These are phyloP conservation scores for Coniophora puteana DNA, from an alignment of 1,284 basidiomycete species.

Conservation along the genomic window DNA sequence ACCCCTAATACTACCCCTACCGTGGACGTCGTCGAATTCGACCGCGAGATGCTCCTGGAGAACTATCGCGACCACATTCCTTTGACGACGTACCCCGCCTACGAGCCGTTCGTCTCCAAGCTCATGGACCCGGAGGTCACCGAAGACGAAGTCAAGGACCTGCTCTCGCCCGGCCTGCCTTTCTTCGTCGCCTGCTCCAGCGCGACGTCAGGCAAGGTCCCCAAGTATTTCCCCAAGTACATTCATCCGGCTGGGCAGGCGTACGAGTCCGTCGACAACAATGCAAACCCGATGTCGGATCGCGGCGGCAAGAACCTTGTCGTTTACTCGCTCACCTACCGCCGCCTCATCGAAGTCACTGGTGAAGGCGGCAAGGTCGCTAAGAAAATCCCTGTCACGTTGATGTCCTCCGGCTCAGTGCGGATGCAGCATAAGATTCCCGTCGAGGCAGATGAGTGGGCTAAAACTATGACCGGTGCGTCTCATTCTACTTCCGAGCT, in stretches of 20 bases:
- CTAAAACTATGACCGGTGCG: slow-evolving; percentile 12
- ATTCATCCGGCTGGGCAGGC: slow-evolving; percentile 1
- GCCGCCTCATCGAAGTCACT: slow-evolving; percentile 8
- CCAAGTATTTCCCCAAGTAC: slow-evolving; percentile 20
- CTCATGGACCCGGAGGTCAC: slow-evolving; percentile 2
- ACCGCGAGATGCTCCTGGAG: slow-evolving; percentile 7
- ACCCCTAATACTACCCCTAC: neutral
- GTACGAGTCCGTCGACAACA: neutral
- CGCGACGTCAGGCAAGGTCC: slow-evolving; percentile 14
- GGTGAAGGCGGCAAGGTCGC: slow-evolving; percentile 4
- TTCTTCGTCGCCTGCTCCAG: slow-evolving; percentile 18
- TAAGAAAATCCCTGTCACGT: slow-evolving; percentile 9
- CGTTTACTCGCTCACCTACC: slow-evolving; percentile 15
- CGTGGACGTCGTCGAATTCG: neutral
- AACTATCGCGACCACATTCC: slow-evolving; percentile 14
- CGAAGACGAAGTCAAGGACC: slow-evolving; percentile 16
- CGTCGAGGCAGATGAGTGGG: slow-evolving; percentile 12
- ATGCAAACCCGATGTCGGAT: slow-evolving; percentile 4
- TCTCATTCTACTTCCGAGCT: neutral
- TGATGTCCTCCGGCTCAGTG: slow-evolving; percentile 14
- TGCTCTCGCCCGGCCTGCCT: slow-evolving; percentile 22
- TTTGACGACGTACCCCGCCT: slow-evolving; percentile 16
- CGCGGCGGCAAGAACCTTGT: slow-evolving; percentile 15
- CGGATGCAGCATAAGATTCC: slow-evolving; percentile 15
- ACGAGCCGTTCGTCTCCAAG: slow-evolving; percentile 16